Evolutionary conservation across 108 stramenopile genomes (phyloP).

Genomic region (Cyclostephanos tholiformis): DNA sequence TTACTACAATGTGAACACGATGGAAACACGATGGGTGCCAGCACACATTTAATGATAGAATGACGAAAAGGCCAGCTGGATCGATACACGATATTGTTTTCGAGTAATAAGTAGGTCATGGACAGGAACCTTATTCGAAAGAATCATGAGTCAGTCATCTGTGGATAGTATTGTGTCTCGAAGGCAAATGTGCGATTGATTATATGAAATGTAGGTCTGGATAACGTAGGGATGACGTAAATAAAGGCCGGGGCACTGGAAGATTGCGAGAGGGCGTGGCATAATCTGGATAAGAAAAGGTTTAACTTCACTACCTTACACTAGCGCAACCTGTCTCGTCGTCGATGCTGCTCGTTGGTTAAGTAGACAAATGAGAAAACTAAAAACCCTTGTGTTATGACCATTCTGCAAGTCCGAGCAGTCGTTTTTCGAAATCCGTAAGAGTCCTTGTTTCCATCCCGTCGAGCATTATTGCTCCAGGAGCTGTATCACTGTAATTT

Average conservation of each 20-base stretch:
- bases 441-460: not conserved
- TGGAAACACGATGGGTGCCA: conserved; percentile 6
- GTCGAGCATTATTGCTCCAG: not conserved
- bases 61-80: not conserved
- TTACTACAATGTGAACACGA: conserved; percentile 9
- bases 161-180: too few species aligned
- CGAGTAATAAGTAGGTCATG: not conserved
- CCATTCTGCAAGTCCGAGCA: conserved; percentile 6
- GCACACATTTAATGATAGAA: not conserved
- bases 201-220: too few species aligned
- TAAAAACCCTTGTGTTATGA: not conserved
- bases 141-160: not conserved
- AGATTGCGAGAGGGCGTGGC: too few species aligned
- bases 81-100: not conserved
- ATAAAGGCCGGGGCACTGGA: too few species aligned
- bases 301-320: too few species aligned
- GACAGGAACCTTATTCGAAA: not conserved
- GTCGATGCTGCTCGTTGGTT: too few species aligned
- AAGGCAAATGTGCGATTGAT: too few species aligned
- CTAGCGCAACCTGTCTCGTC: too few species aligned
- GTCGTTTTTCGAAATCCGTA: not conserved
- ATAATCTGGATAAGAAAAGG: too few species aligned
- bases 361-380: too few species aligned
- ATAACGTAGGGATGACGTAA: too few species aligned
- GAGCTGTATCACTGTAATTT: not conserved